Evolutionary conservation across 768 basidiomycete genomes (phyloP), one percentile per base, ranked within the genome.

Genomic region (Vishniacozyma victoriae): DNA sequence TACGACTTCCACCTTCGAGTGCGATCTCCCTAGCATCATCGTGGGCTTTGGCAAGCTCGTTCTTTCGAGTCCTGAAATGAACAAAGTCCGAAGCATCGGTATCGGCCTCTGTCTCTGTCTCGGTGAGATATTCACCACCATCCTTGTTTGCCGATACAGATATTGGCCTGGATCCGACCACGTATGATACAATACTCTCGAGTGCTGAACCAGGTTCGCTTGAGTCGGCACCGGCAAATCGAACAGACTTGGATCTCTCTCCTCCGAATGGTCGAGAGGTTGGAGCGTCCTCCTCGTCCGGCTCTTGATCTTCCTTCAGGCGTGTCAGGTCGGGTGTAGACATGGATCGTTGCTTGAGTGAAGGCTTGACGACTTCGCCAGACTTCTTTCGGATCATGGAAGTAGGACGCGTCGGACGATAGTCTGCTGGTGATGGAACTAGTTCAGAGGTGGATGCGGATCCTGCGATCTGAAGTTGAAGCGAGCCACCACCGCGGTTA

Each of bases 131-230:
- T 9, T 33, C 9, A 9, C 52, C 57, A 3, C 50, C 51, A 59
- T 90, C 86, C 12, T 57, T 60, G 6, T 64, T 59, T 49, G 62
- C 62, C 4, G 85, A 87, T 7, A 99, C 91, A 1, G 93, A 93
- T 1, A 89, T 78, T 14, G 92, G 92, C 65, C 89, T 90, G 72
- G 96, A 92, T 74, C 90, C 87, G 2, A 91, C 82, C 42, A 93
- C 76, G 76, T 96, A 97, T 35, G 91, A 78, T 70, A 91, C 90
- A 49, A 97, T 87, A 52, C 87, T 87, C 71, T 95, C 93, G 41
- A 96, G 79, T 63, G 87, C 81, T n/a, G n/a, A n/a, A 5, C 82
- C 72, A 70, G 88, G 86, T n/a, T 62, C 59, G 12, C 48, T 55
- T 5, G 62, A 65, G 25, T 59, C 52, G 4, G 53, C 47, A 29